A percentile compares a stretch with the other conserved stretches of the same genome.
These are phyloP conservation scores for Holtermannia corniformis DNA, from an alignment of 768 basidiomycete species.

Conservation along the genomic window DNA sequence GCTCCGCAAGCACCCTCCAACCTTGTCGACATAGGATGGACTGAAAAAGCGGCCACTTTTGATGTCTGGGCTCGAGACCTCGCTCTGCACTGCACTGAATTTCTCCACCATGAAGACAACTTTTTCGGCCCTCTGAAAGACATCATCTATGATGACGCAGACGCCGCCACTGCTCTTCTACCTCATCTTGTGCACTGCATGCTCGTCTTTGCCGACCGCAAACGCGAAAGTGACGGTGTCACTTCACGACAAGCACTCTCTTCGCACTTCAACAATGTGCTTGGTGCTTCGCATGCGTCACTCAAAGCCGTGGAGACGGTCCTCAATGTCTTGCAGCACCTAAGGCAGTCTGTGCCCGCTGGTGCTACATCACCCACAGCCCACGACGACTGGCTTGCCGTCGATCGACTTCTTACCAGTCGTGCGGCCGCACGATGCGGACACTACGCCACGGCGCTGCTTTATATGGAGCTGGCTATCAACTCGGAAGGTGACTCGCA, in stretches of 20 bases:
- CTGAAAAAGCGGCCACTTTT: neutral
- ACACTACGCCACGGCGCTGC: slow-evolving; percentile 76
- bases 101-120: slow-evolving; percentile 39
- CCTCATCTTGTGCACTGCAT: slow-evolving; percentile 67
- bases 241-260: slow-evolving; percentile 38
- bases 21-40: neutral
- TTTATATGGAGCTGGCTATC: slow-evolving; percentile 73
- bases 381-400: slow-evolving; percentile 57
- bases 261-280: slow-evolving; percentile 52
- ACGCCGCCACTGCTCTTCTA: slow-evolving; percentile 58
- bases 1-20: neutral
- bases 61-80: slow-evolving; percentile 12
- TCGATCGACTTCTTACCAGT: slow-evolving; percentile 65
- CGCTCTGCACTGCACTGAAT: slow-evolving; percentile 9
- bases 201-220: slow-evolving; percentile 41
- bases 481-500: slow-evolving; percentile 29
- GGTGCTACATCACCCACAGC: slow-evolving; percentile 33
- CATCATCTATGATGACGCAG: slow-evolving; percentile 50
- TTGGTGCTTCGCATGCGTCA: slow-evolving; percentile 44
- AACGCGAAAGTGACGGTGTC: neutral
- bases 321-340: slow-evolving; percentile 66
- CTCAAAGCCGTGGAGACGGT: slow-evolving; percentile 48
- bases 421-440: slow-evolving; percentile 65
- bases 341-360: slow-evolving; percentile 56
- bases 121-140: slow-evolving; percentile 63